A percentile compares a stretch with the other conserved stretches of the same genome.
Conservation (phyloP, 2,329 filamentous ascomycete genomes). For the Huntiella savannae region DNA sequence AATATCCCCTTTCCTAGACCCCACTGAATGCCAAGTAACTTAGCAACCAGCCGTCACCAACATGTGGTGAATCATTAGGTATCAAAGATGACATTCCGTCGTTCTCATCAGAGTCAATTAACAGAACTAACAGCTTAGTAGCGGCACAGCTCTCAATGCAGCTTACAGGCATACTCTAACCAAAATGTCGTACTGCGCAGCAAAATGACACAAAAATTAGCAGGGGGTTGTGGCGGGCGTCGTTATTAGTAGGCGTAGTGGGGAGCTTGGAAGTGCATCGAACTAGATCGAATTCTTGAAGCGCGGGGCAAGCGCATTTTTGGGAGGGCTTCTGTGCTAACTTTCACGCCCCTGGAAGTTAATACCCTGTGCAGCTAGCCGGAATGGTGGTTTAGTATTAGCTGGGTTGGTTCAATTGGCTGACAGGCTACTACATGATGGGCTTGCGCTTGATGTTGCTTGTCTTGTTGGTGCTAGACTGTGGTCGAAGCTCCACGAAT, state of each 20-base stretch:
- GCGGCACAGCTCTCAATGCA: no score
- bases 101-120: no score
- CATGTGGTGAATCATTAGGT: no score
- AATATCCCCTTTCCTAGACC: no score
- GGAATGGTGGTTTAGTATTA: not conserved
- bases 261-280: slow-evolving; percentile 23
- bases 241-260: slow-evolving; percentile 7
- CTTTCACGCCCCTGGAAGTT: not conserved
- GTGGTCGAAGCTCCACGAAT: not conserved
- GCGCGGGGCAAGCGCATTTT: slow-evolving; percentile 11
- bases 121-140: no score
- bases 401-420: slow-evolving; percentile 6
- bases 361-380: not conserved
- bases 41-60: no score
- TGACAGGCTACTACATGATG: no score
- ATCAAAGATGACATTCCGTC: no score
- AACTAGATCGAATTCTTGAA: slow-evolving; percentile 22
- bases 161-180: no score
- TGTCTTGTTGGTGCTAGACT: not conserved
- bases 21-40: no score
- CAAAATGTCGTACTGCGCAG: no score
- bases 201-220: not conserved
- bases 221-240: not conserved
- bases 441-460: not conserved
- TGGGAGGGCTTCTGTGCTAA: slow-evolving; percentile 9